A percentile compares a stretch with the other conserved stretches of the same genome.
phyloP scores from a whole-genome alignment of 345 rosid genomes.

The Salix dunnii region DNA sequence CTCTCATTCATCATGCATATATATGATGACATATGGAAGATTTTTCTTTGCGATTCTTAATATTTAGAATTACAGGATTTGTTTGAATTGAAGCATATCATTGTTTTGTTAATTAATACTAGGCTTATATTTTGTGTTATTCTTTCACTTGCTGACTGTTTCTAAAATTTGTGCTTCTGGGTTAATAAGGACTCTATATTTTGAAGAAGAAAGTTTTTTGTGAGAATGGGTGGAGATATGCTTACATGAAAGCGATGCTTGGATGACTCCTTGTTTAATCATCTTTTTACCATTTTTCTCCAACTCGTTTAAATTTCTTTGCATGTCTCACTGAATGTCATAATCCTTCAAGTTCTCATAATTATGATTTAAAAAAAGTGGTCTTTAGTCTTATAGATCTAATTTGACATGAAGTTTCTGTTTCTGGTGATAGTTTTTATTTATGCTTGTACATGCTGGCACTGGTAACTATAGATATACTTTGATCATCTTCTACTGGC shows the following conservation, averaged over 20 bases:
- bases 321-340: too few relatives aligned
- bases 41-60: not conserved
- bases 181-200: not conserved
- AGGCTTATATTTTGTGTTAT: not conserved
- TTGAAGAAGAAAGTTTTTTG: not conserved
- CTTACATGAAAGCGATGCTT: not conserved
- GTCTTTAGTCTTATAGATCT: too few relatives aligned
- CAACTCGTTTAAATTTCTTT: not conserved
- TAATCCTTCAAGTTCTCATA: too few relatives aligned
- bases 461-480: too few relatives aligned
- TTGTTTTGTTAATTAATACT: not conserved
- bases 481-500: too few relatives aligned
- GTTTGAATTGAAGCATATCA: not conserved
- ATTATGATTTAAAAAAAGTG: too few relatives aligned
- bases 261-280: not conserved
- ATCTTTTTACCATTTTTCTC: not conserved
- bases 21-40: not conserved
- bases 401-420: too few relatives aligned
- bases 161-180: not conserved
- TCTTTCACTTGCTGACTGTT: too few relatives aligned
- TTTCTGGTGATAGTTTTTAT: too few relatives aligned
- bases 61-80: not conserved
- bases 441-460: too few relatives aligned
- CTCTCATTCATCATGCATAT: not conserved
- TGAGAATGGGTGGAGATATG: too few relatives aligned